A percentile compares a stretch with the other conserved stretches of the same genome.
These are phyloP conservation scores for Dalbergia cultrata DNA, from an alignment of 306 rosid species.

Conservation along the genomic window DNA sequence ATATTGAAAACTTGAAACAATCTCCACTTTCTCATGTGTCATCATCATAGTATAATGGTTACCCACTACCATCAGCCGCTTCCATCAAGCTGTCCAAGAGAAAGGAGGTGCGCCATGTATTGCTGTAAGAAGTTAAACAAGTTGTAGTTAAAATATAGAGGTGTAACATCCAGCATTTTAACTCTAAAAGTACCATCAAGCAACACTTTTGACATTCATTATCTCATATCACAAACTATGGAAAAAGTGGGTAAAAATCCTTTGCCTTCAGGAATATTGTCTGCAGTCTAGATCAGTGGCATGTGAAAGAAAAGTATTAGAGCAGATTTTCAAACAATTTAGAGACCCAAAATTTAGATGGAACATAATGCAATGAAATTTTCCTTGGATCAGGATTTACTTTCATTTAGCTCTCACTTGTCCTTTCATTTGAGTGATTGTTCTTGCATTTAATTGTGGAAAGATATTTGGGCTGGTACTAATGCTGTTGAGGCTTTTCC, in stretches of 20 bases:
- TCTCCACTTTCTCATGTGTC: background rate
- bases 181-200: slow-evolving; percentile 10
- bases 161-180: slow-evolving; percentile 12
- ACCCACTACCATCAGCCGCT: slow-evolving; percentile 73
- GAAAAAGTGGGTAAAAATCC: background rate
- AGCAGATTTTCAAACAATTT: slow-evolving; percentile 18
- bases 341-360: background rate
- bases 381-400: too few relatives aligned
- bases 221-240: background rate
- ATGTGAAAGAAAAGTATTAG: background rate
- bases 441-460: too few relatives aligned
- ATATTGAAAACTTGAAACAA: background rate
- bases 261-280: background rate
- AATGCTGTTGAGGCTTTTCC: too few relatives aligned
- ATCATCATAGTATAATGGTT: slow-evolving; percentile 9
- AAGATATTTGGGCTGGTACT: too few relatives aligned
- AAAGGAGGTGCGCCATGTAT: slow-evolving; percentile 95
- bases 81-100: slow-evolving; percentile 90
- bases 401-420: too few relatives aligned
- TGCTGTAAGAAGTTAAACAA: slow-evolving; percentile 63
- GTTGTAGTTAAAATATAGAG: background rate
- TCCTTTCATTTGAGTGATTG: too few relatives aligned
- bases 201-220: background rate
- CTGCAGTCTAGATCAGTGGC: background rate
- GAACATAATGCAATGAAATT: background rate